phyloP scores from a whole-genome alignment of 345 rosid genomes.

The Conringia planisiliqua region DNA sequence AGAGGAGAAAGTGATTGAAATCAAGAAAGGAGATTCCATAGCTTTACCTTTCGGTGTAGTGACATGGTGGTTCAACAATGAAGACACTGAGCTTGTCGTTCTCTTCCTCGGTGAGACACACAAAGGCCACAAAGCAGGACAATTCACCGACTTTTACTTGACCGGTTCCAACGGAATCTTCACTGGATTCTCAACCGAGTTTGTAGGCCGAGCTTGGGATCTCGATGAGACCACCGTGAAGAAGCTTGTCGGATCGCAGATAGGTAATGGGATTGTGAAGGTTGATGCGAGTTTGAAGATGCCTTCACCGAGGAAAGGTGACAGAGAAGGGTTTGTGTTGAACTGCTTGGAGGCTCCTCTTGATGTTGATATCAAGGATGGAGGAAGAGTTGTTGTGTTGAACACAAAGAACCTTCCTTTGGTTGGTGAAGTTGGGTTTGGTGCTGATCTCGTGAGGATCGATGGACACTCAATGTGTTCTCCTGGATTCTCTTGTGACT shows the following conservation, averaged over 20 bases:
- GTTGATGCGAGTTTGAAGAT: constrained; percentile 46
- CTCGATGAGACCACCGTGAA: constrained; percentile 44
- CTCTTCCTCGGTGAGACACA: constrained; percentile 85
- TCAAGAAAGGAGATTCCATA: constrained; percentile 83
- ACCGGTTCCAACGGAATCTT: constrained; percentile 75
- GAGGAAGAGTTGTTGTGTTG: constrained; percentile 83
- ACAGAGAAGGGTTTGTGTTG: constrained; percentile 59
- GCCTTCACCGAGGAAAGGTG: constrained; percentile 56
- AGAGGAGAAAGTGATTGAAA: constrained; percentile 73
- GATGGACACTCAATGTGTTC: constrained; percentile 89
- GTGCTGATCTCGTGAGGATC: constrained; percentile 82
- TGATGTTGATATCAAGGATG: constrained; percentile 67
- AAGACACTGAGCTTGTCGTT: constrained; percentile 66
- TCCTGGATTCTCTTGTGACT: constrained; percentile 94
- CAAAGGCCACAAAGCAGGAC: constrained; percentile 70
- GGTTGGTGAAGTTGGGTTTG: constrained; percentile 81
- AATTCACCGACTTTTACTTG: constrained; percentile 74
- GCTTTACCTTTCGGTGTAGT: constrained; percentile 90
- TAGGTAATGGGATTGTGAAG: constrained; percentile 62
- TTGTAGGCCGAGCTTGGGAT: constrained; percentile 76
- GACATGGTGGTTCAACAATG: constrained; percentile 89
- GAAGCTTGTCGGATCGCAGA: constrained; percentile 51
- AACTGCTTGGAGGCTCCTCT: constrained; percentile 86
- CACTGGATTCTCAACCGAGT: constrained; percentile 75
- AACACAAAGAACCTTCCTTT: constrained; percentile 81